Conservation (phyloP, 2,329 filamentous ascomycete genomes). For the Aureobasidium sp. region DNA sequence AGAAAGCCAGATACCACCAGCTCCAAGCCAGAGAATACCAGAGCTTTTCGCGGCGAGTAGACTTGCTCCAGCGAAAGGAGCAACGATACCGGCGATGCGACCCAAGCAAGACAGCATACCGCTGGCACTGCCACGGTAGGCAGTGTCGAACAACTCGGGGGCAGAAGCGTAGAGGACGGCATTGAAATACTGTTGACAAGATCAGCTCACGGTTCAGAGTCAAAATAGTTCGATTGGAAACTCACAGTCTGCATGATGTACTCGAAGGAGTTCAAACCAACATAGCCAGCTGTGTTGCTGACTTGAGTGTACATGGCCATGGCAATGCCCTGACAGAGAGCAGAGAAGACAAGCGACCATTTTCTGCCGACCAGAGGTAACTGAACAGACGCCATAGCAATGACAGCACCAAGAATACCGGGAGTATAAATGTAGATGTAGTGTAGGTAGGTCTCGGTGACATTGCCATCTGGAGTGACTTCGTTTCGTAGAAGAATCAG, state of each 20-base stretch:
- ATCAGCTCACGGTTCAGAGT: conserved; percentile 16
- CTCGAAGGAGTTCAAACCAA: conserved; percentile 43
- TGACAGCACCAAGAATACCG: conserved; percentile 42
- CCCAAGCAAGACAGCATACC: conserved; percentile 53
- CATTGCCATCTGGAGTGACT: too few species aligned
- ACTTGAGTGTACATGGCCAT: conserved; percentile 39
- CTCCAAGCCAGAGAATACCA: conserved; percentile 9
- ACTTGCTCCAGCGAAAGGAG: conserved; percentile 41
- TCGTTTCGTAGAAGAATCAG: conserved; percentile 44
- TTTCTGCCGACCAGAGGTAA: conserved; percentile 35
- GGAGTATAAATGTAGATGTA: conserved; percentile 49
- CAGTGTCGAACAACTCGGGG: conserved; percentile 44
- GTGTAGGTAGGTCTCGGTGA: conserved; percentile 39
- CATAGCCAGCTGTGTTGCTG: conserved; percentile 37
- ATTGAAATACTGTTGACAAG: conserved; percentile 30
- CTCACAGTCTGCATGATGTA: conserved; percentile 42
- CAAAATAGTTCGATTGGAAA: not conserved
- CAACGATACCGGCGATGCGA: conserved; percentile 49
- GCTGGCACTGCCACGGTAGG: conserved; percentile 44
- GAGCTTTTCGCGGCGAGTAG: not conserved
- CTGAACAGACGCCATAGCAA: conserved; percentile 26
- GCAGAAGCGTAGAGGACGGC: conserved; percentile 45
- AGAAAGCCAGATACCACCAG: conserved; percentile 9
- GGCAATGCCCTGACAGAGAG: conserved; percentile 34
- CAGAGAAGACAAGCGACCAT: conserved; percentile 37